These are phyloP conservation scores for Tulasnella sp. DNA, from an alignment of 768 basidiomycete genomes.

Conservation along the genomic window DNA sequence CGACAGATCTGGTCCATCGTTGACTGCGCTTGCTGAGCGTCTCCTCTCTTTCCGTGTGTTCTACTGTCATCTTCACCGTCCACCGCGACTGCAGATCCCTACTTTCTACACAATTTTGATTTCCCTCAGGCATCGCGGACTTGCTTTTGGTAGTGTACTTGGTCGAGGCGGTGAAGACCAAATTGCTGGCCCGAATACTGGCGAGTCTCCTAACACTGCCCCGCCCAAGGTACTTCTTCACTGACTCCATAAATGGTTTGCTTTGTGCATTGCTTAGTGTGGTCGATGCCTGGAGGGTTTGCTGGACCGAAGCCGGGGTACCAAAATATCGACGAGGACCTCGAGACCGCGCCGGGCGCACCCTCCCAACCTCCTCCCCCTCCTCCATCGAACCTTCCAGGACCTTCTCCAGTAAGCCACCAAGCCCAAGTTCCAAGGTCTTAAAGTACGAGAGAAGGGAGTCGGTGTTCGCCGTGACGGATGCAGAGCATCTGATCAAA, in stretches of 20 bases:
- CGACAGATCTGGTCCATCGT: not conserved
- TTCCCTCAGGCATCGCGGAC: constrained; percentile 62
- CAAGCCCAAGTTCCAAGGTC: constrained; percentile 26
- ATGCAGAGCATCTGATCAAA: not conserved
- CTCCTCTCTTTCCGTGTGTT: not conserved
- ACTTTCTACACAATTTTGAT: constrained; percentile 57
- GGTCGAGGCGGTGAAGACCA: constrained; percentile 51
- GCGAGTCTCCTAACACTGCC: constrained; percentile 18
- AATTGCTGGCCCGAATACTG: constrained; percentile 51
- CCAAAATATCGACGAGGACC: constrained; percentile 49
- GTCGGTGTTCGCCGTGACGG: not conserved
- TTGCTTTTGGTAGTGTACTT: constrained; percentile 56
- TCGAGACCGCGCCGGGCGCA: constrained; percentile 42
- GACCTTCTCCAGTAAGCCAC: constrained; percentile 29
- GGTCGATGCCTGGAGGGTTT: constrained; percentile 79
- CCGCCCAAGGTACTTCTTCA: not conserved
- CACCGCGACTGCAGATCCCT: constrained; percentile 54
- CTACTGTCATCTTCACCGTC: not conserved
- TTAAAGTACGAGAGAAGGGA: not conserved
- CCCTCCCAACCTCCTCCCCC: constrained; percentile 37
- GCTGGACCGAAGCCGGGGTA: constrained; percentile 43
- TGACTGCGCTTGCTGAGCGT: not conserved
- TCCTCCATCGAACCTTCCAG: not conserved
- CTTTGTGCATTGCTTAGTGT: constrained; percentile 52
- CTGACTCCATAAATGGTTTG: not conserved